Conservation (phyloP, 1,284 basidiomycete genomes). For the Ustilago nuda region DNA sequence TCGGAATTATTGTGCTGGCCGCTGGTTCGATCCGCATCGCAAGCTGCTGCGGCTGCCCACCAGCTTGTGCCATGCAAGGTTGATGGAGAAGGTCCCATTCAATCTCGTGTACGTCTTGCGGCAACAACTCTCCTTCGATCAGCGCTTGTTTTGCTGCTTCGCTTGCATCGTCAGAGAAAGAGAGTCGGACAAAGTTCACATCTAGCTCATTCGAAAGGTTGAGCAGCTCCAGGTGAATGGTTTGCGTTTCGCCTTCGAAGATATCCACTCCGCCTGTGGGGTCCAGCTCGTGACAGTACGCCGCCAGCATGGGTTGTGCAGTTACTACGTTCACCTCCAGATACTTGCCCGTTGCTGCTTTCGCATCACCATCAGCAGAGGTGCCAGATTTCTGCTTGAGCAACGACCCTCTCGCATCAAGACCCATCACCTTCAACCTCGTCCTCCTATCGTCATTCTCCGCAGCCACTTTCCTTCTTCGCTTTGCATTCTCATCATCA, state of each 20-base stretch:
- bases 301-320: slow-evolving; percentile 85
- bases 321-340: slow-evolving; percentile 83
- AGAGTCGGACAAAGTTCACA: slow-evolving; percentile 84
- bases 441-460: slow-evolving; percentile 75
- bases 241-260: slow-evolving; percentile 90
- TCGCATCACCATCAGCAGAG: background rate
- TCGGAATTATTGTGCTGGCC: slow-evolving; percentile 76
- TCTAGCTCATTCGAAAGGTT: slow-evolving; percentile 79
- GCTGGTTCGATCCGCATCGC: slow-evolving; percentile 75
- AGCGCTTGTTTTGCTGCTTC: slow-evolving; percentile 80
- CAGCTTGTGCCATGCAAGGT: slow-evolving; percentile 75
- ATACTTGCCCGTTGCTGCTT: slow-evolving; percentile 15
- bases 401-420: slow-evolving; percentile 73
- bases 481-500: slow-evolving; percentile 79
- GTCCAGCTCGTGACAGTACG: slow-evolving; percentile 85
- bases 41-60: background rate
- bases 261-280: slow-evolving; percentile 88
- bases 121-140: slow-evolving; percentile 78
- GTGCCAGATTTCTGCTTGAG: slow-evolving; percentile 29
- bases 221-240: slow-evolving; percentile 84
- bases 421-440: slow-evolving; percentile 78
- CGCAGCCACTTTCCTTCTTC: slow-evolving; percentile 74
- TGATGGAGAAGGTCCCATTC: slow-evolving; percentile 83
- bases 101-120: slow-evolving; percentile 89
- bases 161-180: slow-evolving; percentile 89